Conservation (phyloP, 345 rosid genomes). For the Eucalyptus erythrocorys region DNA sequence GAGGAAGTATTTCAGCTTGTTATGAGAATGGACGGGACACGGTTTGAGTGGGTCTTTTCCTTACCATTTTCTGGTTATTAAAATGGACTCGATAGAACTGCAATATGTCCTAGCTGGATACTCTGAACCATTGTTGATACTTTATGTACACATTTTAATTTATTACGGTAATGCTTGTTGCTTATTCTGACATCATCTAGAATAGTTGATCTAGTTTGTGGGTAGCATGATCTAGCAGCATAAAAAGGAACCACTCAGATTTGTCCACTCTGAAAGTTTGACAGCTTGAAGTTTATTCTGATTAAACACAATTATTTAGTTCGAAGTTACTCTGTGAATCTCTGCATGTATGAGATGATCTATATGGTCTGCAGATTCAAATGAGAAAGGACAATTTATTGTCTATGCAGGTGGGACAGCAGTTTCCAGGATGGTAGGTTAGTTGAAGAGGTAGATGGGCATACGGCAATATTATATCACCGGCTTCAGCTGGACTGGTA, state of each 20-base stretch:
- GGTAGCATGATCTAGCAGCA: not conserved
- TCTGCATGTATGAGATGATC: not conserved
- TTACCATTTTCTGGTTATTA: slow-evolving; percentile 9
- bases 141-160: not conserved
- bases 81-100: not conserved
- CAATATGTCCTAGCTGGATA: not conserved
- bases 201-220: not conserved
- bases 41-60: slow-evolving; percentile 76
- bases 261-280: not conserved
- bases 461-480: slow-evolving; percentile 96
- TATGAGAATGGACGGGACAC: slow-evolving; percentile 99
- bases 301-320: not conserved
- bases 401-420: slow-evolving; percentile 88
- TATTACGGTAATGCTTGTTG: not conserved
- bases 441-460: slow-evolving; percentile 99
- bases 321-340: not conserved
- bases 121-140: not conserved
- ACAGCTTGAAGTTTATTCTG: not conserved
- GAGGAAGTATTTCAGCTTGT: slow-evolving; percentile 96
- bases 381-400: not conserved
- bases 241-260: not conserved
- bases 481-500: slow-evolving; percentile 97
- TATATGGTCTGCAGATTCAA: not conserved
- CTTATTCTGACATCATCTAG: not conserved
- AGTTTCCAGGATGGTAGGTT: slow-evolving; percentile 90